Evolutionary conservation across 2,329 filamentous ascomycete genomes (phyloP), one percentile per base, ranked within the genome.

Genomic region (Botrytis paeoniae): DNA sequence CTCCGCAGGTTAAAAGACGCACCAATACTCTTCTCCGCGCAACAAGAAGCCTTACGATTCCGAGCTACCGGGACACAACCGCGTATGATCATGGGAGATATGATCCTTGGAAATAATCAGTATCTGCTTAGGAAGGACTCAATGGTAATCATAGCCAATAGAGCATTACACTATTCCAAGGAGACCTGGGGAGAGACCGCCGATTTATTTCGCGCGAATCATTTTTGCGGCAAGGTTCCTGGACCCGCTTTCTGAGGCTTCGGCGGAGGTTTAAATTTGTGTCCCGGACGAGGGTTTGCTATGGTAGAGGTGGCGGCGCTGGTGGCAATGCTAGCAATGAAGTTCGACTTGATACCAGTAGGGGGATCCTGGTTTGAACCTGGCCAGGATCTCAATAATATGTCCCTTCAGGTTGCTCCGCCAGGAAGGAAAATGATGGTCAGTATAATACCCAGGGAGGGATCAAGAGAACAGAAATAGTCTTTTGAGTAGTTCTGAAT

Each of bases 41-140:
- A 64, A 16, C 70, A 66, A 43, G 70, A 71, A 71, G 29, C 70
- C 2, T n/a, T 71, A n/a, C 20, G 61, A 39, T 65, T 59, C 60
- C 20, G 60, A 35, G 70, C 60, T 37, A 59, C 60, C 0, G 70
- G 48, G 9, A n/a, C 70, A 14, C 35, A 62, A 29, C 37, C 70
- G 18, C 37, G 70, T 18, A 71, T 59, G 60, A 22, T 66, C 14
- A 71, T 65, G 45, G 61, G 59, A 57, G 70, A 59, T 57, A 71
- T 59, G 29, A 25, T 57, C 10, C 4, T 71, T 29, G 41, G 69
- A 43, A 8, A 71, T 9, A 48, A 65, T 43, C 9, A 65, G 60
- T 71, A 64, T 43, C 48, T 71, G 4, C 69, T 71, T 22, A 64
- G n/a, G 62, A 71, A 65, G 2, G n/a, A 37, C 8, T 71, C 69